Conservation (phyloP, 805 yeast genomes). For the Lachancea quebecensis region DNA sequence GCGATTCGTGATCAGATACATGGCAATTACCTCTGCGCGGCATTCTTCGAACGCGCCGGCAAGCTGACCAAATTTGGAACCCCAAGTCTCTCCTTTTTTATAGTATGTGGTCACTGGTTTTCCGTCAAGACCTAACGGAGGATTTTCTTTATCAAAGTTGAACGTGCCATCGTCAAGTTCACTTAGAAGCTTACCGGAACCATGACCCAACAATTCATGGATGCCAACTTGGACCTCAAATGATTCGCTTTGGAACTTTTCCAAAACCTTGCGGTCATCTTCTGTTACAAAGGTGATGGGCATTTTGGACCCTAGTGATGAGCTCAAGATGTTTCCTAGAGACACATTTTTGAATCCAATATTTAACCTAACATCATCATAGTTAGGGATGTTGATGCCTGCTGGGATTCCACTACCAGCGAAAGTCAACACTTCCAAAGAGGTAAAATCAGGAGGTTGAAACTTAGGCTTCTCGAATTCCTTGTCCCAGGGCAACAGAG, state of each 20-base stretch:
- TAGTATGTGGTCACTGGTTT: constrained; percentile 63
- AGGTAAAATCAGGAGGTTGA: constrained; percentile 88
- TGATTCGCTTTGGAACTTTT: constrained; percentile 69
- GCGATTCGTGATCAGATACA: constrained; percentile 66
- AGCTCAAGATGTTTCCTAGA: constrained; percentile 74
- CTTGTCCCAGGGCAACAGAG: constrained; percentile 68
- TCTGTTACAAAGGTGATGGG: constrained; percentile 60
- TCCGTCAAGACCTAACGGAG: constrained; percentile 56
- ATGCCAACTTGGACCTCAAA: constrained; percentile 93
- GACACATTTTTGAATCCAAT: constrained; percentile 87
- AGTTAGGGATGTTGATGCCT: constrained; percentile 88
- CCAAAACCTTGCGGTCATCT: constrained; percentile 48
- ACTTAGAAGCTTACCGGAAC: constrained; percentile 73
- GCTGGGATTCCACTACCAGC: constrained; percentile 90
- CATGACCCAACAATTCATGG: constrained; percentile 88
- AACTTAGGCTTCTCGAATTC: constrained; percentile 77
- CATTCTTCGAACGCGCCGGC: constrained; percentile 92
- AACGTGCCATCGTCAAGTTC: constrained; percentile 54
- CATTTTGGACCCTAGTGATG: constrained; percentile 44
- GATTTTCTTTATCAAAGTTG: constrained; percentile 61
- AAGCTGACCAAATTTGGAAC: constrained; percentile 70
- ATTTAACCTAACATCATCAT: constrained; percentile 79
- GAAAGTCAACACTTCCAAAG: constrained; percentile 81
- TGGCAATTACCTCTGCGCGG: constrained; percentile 85
- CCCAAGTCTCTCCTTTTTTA: constrained; percentile 84